phyloP scores from a whole-genome alignment of 2,329 filamentous ascomycete genomes.

The Xylariaceae sp. region DNA sequence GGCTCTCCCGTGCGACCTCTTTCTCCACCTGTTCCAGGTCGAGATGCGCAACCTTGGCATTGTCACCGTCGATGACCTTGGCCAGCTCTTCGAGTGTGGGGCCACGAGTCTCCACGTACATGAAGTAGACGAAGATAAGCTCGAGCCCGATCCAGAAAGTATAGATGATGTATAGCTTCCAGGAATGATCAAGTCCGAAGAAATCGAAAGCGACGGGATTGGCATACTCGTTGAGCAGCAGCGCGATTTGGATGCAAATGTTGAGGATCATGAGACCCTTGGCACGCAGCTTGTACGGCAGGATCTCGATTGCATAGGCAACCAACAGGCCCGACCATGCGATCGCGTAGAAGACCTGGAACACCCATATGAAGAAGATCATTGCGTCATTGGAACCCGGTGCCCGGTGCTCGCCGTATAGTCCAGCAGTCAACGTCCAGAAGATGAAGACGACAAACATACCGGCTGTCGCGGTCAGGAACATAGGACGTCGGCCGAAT shows the following conservation, averaged over 20 bases:
- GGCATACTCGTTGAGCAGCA: conserved; percentile 51
- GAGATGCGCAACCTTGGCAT: conserved; percentile 45
- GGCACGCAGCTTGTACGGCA: conserved; percentile 47
- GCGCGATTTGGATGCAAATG: conserved; percentile 50
- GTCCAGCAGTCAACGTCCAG: conserved; percentile 45
- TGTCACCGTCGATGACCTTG: conserved; percentile 62
- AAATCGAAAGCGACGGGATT: conserved; percentile 52
- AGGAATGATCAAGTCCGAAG: conserved; percentile 39
- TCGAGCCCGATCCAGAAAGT: conserved; percentile 54
- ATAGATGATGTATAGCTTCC: conserved; percentile 56
- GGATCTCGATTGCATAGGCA: conserved; percentile 49
- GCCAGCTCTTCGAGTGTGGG: conserved; percentile 64
- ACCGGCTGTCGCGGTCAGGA: conserved; percentile 42
- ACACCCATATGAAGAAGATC: conserved; percentile 48
- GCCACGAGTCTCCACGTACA: conserved; percentile 58
- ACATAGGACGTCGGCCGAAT: conserved; percentile 53
- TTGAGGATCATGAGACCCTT: conserved; percentile 56
- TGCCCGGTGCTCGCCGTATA: conserved; percentile 39
- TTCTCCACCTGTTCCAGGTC: conserved; percentile 45
- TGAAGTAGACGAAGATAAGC: conserved; percentile 52
- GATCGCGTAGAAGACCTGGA: conserved; percentile 49
- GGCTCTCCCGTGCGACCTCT: conserved; percentile 31
- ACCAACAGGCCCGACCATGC: conserved; percentile 56
- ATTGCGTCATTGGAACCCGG: conserved; percentile 38
- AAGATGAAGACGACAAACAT: conserved; percentile 47